These are phyloP conservation scores for Yarrowia sp. DNA, from an alignment of 805 yeast species.

Conservation along the genomic window DNA sequence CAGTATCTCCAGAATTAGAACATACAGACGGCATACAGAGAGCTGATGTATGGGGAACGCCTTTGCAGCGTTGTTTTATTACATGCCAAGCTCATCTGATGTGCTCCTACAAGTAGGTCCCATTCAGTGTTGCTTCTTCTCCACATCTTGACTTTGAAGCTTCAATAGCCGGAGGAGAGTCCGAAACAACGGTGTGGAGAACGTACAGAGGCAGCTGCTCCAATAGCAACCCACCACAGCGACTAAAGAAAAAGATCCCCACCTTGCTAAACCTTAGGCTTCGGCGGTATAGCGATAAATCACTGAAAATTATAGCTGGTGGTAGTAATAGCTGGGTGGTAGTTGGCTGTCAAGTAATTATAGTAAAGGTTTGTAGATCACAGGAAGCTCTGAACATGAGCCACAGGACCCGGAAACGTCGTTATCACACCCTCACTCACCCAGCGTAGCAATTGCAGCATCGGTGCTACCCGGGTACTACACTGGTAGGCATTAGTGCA, in stretches of 20 bases:
- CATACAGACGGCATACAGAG: too few species aligned
- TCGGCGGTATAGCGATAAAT: too few species aligned
- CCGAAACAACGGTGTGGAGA: constrained; percentile 1
- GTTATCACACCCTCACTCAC: too few species aligned
- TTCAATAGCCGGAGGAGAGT: background rate
- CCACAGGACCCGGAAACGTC: too few species aligned
- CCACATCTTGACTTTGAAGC: too few species aligned
- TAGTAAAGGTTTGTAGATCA: too few species aligned
- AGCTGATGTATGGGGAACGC: too few species aligned
- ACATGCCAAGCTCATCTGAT: background rate
- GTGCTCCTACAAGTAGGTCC: background rate
- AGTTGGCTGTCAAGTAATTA: too few species aligned
- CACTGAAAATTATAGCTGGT: too few species aligned
- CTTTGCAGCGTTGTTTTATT: too few species aligned
- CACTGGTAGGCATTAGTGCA: constrained; percentile 11
- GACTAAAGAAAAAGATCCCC: background rate
- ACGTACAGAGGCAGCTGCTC: background rate
- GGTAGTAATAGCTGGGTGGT: too few species aligned
- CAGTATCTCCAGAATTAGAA: background rate
- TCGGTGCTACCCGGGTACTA: background rate
- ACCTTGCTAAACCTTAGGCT: background rate
- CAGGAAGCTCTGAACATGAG: too few species aligned
- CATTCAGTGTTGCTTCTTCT: background rate
- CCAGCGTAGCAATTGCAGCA: background rate
- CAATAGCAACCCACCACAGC: background rate